A percentile compares a stretch with the other conserved stretches of the same genome.
Conservation (phyloP, 805 yeast genomes). For the Saccharomycopsis selenospora region DNA sequence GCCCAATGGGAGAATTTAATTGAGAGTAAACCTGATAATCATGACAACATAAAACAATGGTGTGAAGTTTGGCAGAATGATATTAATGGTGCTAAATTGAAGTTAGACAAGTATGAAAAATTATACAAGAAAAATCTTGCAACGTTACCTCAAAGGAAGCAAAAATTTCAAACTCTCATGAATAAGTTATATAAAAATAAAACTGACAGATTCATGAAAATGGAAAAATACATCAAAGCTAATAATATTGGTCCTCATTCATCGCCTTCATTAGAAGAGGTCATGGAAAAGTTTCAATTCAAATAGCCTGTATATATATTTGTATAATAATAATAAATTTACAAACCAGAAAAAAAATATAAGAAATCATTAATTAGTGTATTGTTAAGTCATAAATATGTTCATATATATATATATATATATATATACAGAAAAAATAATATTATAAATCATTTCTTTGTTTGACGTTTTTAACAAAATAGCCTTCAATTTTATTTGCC, state of each 20-base stretch:
- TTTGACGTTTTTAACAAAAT: neutral
- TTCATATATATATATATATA: too few relatives aligned
- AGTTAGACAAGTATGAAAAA: neutral
- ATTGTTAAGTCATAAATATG: too few relatives aligned
- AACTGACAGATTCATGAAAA: slow-evolving; percentile 1
- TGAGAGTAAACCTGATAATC: neutral
- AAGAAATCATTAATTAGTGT: too few relatives aligned
- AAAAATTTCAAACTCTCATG: neutral
- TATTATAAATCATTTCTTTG: too few relatives aligned
- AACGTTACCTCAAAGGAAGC: neutral
- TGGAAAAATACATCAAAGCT: slow-evolving; percentile 3
- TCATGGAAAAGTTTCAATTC: slow-evolving; percentile 1
- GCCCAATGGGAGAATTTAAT: slow-evolving; percentile 13
- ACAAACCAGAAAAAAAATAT: too few relatives aligned
- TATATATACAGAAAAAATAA: too few relatives aligned
- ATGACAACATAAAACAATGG: slow-evolving; percentile 4
- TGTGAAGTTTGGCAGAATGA: neutral
- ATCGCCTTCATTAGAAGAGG: slow-evolving; percentile 4
- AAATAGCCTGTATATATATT: too few relatives aligned
- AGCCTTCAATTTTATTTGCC: neutral
- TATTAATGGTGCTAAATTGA: neutral
- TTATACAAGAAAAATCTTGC: neutral
- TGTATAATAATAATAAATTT: too few relatives aligned
- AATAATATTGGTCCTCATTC: slow-evolving; percentile 8
- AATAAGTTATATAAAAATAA: neutral